Evolutionary conservation across 306 rosid species (phyloP), one percentile per base, ranked within the genome.

Genomic region (Sindora glabra): DNA sequence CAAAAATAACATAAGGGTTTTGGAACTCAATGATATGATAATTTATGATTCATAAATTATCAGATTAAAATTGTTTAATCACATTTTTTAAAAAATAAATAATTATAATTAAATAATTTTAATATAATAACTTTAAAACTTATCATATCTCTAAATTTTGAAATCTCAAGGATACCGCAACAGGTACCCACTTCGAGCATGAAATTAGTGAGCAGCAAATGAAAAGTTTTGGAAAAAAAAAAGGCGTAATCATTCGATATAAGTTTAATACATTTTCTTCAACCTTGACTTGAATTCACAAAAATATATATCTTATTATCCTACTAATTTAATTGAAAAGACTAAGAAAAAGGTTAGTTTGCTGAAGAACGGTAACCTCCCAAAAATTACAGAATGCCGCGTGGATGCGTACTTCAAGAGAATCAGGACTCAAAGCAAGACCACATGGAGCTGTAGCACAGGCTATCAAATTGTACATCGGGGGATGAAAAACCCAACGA

Each of bases 261-360:
- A n/a, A n/a, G 68, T 68, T 73, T 73, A 69, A 46, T 63, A 63
- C 79, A 59, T 48, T 68, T 48, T 65, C 64, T 44, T 25, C 47
- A 44, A 50, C 44, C 50, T 34, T 48, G 29, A 47, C 44, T 46
- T 21, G 26, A 64, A 51, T 23, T 38, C 41, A 60, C 49, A 16
- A 13, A 26, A 9, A 25, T 59, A 44, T 39, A 40, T 10, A 5
- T 10, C 18, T 25, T 69, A 73, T 72, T 63, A 55, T 34, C 48
- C 62, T 24, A 37, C 22, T 16, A 66, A 33, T 36, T 34, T 26
- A 75, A 70, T 60, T 54, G 27, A 64, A 56, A 73, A 56, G 27
- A 70, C 49, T 26, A 10, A n/a, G 60, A 38, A 14, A 77, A 78
- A 77, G 77, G 73, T 69, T 58, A 76, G 73, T 55, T 56, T 70